These are phyloP conservation scores for Gymnopilus junonius DNA, from an alignment of 768 basidiomycete species.

Conservation along the genomic window DNA sequence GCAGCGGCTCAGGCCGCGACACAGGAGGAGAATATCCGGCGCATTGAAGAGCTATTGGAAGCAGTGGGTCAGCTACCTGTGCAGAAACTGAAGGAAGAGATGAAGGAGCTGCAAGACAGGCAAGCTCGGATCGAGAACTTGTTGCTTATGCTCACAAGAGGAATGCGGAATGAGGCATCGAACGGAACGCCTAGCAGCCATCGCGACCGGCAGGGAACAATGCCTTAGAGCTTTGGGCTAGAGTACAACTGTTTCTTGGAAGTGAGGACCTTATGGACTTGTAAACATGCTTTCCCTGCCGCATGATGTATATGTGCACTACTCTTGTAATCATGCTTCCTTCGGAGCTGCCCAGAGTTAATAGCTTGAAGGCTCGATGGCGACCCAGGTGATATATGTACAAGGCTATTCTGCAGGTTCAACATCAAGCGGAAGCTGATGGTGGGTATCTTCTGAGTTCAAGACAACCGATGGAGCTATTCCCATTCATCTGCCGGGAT, in stretches of 20 bases:
- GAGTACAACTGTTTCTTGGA: neutral
- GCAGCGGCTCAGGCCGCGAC: constrained; percentile 25
- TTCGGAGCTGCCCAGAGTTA: too few relatives aligned
- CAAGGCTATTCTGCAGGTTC: neutral
- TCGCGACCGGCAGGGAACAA: constrained; percentile 9
- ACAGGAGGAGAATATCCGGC: constrained; percentile 51
- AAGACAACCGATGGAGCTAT: constrained; percentile 19
- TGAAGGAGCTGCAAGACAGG: constrained; percentile 83
- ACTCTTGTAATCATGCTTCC: too few relatives aligned
- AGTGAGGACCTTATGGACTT: too few relatives aligned
- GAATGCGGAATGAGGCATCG: constrained; percentile 54
- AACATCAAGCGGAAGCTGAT: constrained; percentile 19
- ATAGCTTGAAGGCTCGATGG: too few relatives aligned
- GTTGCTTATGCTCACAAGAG: constrained; percentile 68
- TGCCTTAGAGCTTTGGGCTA: neutral
- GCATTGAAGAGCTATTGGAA: constrained; percentile 66
- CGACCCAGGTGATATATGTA: neutral
- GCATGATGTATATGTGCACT: too few relatives aligned
- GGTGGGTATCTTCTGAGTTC: neutral
- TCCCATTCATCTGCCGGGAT: constrained; percentile 24
- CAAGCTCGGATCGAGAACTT: constrained; percentile 81
- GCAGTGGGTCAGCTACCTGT: constrained; percentile 68
- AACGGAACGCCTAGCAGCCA: neutral
- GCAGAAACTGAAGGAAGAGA: constrained; percentile 71
- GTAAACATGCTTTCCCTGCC: too few relatives aligned